Base-by-base conservation (phyloP, 2,329 filamentous ascomycete genomes). In the Colletotrichum musae region DNA sequence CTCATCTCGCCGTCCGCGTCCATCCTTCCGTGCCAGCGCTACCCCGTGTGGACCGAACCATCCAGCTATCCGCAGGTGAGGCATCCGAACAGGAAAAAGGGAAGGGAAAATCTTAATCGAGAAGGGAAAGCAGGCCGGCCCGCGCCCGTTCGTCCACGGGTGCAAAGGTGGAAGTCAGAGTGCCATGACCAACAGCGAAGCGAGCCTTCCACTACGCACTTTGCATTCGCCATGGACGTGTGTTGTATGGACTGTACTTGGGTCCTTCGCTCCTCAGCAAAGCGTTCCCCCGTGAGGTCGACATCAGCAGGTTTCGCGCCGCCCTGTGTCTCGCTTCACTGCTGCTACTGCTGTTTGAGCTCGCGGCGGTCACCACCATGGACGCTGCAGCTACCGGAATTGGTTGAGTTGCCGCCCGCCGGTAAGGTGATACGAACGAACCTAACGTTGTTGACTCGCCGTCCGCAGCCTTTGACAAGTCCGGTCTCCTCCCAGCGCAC, bases 371-470 rank as follows among this genome's bases (percentile, higher is more conserved):
- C 48, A 58, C 52, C 54, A 18, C 66, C 21, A 24, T 24, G 21
- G 21, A 64, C 21, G 36, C 66, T 58, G 56, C 62, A 69, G 36
- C 62, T 60, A 61, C 56, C 62, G 62, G 51, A 61, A 57, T 57
- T 28, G 28, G 66, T 47, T 41, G 28, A 39, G 45, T 54, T 66
- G 45, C 65, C 52, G 51, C 43, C 62, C 43, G 60, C 52, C 16
- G 61, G 48, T 15, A 21, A 51, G 26, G 51, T 41, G 28, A 65
- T 41, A 36, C 32, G 47, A 12, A n/a, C 26, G 36, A 54, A 54
- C 59, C 59, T 12, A 62, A 54, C 21, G 32, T 26, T 48, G 28
- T 64, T 69, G 66, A 69, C 62, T 66, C 66, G 62, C 62, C 56
- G 60, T 32, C 53, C 62, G 36, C 64, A 45, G 56, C 16, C 65